These are phyloP conservation scores for Talaromyces sp. DNA, from an alignment of 2,329 filamentous ascomycete species.

Conservation along the genomic window DNA sequence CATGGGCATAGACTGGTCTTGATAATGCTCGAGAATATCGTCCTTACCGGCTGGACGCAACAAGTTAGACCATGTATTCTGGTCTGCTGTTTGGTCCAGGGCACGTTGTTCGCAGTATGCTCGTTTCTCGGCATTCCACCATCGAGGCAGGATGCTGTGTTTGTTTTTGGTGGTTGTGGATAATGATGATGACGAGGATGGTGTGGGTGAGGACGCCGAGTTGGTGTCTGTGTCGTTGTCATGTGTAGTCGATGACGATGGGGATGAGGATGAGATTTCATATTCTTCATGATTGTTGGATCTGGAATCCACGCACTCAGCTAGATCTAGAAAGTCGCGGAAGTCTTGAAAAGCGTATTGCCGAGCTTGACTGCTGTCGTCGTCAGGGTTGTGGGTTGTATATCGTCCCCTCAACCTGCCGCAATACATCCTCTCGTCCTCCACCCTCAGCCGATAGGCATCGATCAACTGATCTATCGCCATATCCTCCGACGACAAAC, in stretches of 20 bases:
- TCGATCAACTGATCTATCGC: constrained; percentile 29
- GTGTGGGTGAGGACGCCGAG: constrained; percentile 10
- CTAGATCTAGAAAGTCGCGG: constrained; percentile 29
- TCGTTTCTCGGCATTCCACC: constrained; percentile 47
- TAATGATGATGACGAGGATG: constrained; percentile 5
- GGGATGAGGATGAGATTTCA: constrained; percentile 18
- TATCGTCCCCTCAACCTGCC: constrained; percentile 26
- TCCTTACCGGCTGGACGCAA: constrained; percentile 32
- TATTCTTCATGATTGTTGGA: constrained; percentile 24
- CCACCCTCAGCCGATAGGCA: constrained; percentile 32
- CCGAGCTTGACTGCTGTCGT: neutral
- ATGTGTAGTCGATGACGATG: constrained; percentile 4
- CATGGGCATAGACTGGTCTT: constrained; percentile 48
- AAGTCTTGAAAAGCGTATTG: constrained; percentile 27
- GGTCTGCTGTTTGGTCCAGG: constrained; percentile 21
- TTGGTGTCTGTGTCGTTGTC: constrained; percentile 5
- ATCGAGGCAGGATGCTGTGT: constrained; percentile 41
- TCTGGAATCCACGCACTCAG: constrained; percentile 33
- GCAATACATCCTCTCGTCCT: constrained; percentile 25
- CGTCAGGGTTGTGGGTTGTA: constrained; percentile 16
- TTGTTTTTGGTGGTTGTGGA: neutral
- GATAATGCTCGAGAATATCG: constrained; percentile 46
- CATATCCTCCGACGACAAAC: constrained; percentile 25
- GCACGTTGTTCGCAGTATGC: constrained; percentile 41
- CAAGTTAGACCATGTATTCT: constrained; percentile 32